Percentiles rank a stretch among this genome's conserved stretches.
Evolutionary conservation across 2,329 filamentous ascomycete genomes (phyloP).

Genomic region (Ophiostoma angusticollis): DNA sequence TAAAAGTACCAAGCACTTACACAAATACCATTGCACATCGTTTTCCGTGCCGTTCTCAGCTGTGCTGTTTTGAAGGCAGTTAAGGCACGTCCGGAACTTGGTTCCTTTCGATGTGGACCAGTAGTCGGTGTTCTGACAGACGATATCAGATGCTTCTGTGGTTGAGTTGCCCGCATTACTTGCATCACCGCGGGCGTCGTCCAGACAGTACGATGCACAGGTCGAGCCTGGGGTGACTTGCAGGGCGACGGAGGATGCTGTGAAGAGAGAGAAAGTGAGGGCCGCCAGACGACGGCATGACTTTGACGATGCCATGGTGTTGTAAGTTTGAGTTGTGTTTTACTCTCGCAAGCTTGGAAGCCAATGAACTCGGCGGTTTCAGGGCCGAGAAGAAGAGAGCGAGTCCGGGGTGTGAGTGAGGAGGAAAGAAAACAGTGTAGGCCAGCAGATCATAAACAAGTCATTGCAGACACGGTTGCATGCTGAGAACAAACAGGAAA

Average conservation of each 20-base stretch:
- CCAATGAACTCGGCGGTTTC: neutral
- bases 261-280: constrained; percentile 8
- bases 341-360: neutral
- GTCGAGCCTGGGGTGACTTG: constrained; percentile 37
- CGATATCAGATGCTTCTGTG: constrained; percentile 34
- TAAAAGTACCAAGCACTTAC: too few relatives aligned
- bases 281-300: neutral
- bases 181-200: constrained; percentile 22
- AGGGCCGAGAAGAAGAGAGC: neutral
- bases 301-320: neutral
- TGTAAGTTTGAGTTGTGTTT: neutral
- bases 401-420: too few relatives aligned
- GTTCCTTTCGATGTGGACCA: constrained; percentile 25
- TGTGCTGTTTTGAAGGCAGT: constrained; percentile 34
- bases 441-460: neutral
- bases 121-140: constrained; percentile 31
- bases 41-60: constrained; percentile 25
- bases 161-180: constrained; percentile 24
- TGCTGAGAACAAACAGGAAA: neutral
- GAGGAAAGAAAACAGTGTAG: neutral
- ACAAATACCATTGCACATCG: constrained; percentile 34
- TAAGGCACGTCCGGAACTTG: constrained; percentile 33
- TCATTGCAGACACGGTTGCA: constrained; percentile 6
- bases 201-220: constrained; percentile 35
- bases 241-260: constrained; percentile 19